Evolutionary conservation across 768 basidiomycete genomes (phyloP).

Genomic region (Hericium coralloides): DNA sequence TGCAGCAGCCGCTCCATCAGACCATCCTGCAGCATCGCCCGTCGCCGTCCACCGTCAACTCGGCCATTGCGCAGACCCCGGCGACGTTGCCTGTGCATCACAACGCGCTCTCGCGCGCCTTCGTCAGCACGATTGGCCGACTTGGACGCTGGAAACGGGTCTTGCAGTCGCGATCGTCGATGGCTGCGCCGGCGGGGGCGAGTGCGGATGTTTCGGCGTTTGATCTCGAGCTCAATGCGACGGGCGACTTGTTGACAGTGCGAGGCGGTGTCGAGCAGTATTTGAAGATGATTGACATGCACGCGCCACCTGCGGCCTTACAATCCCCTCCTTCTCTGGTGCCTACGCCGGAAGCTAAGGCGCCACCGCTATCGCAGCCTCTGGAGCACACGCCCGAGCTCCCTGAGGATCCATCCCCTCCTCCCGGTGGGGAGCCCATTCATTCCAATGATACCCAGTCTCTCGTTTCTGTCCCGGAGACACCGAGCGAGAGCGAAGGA

Average conservation of each 20-base stretch:
- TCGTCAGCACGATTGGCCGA: conserved; percentile 76
- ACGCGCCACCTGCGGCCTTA: neutral
- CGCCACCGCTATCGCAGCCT: neutral
- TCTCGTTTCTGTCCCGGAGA: conserved; percentile 5
- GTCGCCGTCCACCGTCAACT: conserved; percentile 21
- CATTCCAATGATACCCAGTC: neutral
- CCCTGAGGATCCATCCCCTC: no score
- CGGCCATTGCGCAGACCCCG: conserved; percentile 32
- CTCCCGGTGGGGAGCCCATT: neutral
- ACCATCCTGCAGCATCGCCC: conserved; percentile 41
- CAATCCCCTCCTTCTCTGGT: neutral
- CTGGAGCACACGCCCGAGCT: neutral
- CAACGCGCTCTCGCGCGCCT: conserved; percentile 59
- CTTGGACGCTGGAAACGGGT: conserved; percentile 80
- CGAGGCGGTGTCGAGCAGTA: conserved; percentile 61
- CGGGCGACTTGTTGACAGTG: conserved; percentile 50
- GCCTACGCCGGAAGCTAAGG: neutral
- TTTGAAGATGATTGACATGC: conserved; percentile 43
- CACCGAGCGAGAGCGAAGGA: conserved; percentile 2
- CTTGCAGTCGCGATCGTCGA: conserved; percentile 41
- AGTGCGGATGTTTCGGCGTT: conserved; percentile 56
- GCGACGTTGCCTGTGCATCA: conserved; percentile 45
- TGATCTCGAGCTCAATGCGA: conserved; percentile 55
- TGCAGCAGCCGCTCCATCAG: conserved; percentile 52
- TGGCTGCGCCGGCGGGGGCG: conserved; percentile 15